Base-by-base conservation (phyloP, 352 stramenopile genomes). In the Globisporangium yorkense region DNA sequence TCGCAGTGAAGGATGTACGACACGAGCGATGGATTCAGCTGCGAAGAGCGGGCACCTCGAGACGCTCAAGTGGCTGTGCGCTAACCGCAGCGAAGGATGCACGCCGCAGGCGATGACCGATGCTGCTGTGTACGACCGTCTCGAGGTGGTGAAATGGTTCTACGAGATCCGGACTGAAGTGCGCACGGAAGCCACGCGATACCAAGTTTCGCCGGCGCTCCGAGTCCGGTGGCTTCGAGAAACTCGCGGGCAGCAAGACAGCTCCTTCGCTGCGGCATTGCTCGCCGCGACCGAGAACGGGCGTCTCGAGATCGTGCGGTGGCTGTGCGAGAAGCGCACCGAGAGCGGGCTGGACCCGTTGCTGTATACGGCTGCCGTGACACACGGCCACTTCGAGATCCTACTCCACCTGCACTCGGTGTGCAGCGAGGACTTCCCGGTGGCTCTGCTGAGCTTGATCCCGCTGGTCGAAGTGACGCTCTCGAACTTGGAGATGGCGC, bases 41-140 rank as follows among this genome's bases (percentile, higher is more conserved):
- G 43, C 43, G 43, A 48, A 48, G n/a, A 40, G 21, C 47, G 47
- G 47, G n/a, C 47, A 52, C 15, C 16, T 52, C 47, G 47, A 52
- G 8, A 39, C 31, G 15, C 27, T 49, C 20, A 12, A 49, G 43
- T 48, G 43, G 43, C 43, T 48, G 5, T 48, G 43, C 10, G 43
- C 43, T 2, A 24, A 48, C 43, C 43, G 43, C 18, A 48, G 43
- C 20, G 43, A 48, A 21, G 43, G 43, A 5, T 48, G 43, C 43
- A 48, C 43, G 43, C 2, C 18, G 18, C 43, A 48, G n/a, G 43
- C 43, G 18, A 48, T 48, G 43, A 29, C 31, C 43, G 43, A 48
- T 5, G 43, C 43, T 6, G 43, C 43, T 12, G 43, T 48, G 9
- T 48, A 15, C 43, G 9, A 10, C n/a, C 43, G 18, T 12, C 43